Conservation (phyloP, 371 early-diverging fungal genomes). For the Rhizopus delemar region DNA sequence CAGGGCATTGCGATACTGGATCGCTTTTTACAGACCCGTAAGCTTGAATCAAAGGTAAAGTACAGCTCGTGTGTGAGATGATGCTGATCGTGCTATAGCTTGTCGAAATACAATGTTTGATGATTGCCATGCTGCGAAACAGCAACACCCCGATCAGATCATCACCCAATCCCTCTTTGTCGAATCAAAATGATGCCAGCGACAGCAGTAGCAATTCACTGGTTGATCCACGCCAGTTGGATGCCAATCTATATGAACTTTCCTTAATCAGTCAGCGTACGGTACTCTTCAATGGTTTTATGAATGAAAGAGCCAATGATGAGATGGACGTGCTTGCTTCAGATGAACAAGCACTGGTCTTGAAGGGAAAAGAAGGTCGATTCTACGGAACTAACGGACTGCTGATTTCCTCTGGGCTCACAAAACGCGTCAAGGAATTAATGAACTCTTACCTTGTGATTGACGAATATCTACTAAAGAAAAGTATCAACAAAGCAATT, state of each 20-base stretch:
- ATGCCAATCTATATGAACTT: slow-evolving; percentile 74
- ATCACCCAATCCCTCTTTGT: slow-evolving; percentile 9
- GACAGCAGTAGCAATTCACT: slow-evolving; percentile 35
- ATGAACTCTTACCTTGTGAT: slow-evolving; percentile 72
- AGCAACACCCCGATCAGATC: slow-evolving; percentile 9
- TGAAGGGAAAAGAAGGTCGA: slow-evolving; percentile 50
- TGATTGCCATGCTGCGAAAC: slow-evolving; percentile 38
- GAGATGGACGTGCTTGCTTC: slow-evolving; percentile 40
- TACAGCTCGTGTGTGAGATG: neutral
- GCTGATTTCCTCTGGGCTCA: slow-evolving; percentile 53
- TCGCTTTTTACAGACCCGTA: slow-evolving; percentile 57
- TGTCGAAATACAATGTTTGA: slow-evolving; percentile 43
- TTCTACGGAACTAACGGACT: slow-evolving; percentile 54
- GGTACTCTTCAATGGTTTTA: slow-evolving; percentile 75
- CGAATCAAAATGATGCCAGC: slow-evolving; percentile 5
- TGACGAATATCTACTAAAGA: slow-evolving; percentile 73
- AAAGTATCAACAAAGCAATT: slow-evolving; percentile 75
- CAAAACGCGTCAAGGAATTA: slow-evolving; percentile 63
- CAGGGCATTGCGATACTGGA: slow-evolving; percentile 78
- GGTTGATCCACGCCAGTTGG: slow-evolving; percentile 77
- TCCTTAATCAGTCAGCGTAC: slow-evolving; percentile 78
- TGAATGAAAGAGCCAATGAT: slow-evolving; percentile 60
- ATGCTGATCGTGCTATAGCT: slow-evolving; percentile 19
- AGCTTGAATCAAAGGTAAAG: slow-evolving; percentile 43
- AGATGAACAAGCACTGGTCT: slow-evolving; percentile 36